phyloP scores from a whole-genome alignment of 192 early-diverging fungal genomes.

The Linnemannia hyalina region DNA sequence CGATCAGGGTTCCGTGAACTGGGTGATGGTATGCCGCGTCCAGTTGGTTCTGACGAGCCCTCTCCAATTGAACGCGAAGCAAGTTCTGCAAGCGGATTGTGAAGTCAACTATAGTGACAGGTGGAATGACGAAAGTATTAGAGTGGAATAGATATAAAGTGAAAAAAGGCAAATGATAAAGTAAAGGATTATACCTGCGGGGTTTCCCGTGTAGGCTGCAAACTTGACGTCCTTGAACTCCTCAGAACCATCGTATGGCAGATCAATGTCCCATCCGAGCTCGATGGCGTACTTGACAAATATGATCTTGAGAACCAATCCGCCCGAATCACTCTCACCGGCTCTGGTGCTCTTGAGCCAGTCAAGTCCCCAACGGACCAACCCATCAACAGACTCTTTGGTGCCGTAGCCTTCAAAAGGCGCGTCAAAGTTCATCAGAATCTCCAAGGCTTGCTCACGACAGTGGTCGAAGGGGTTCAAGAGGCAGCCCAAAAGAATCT shows the following conservation, averaged over 20 bases:
- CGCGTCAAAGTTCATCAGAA: conserved; percentile 77
- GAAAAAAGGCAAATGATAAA: not conserved
- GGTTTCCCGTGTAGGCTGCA: conserved; percentile 28
- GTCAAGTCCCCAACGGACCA: conserved; percentile 73
- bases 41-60: conserved; percentile 62
- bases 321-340: conserved; percentile 87
- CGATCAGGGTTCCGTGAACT: conserved; percentile 68
- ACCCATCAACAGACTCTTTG: conserved; percentile 58
- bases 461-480: conserved; percentile 84
- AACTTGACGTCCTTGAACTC: conserved; percentile 21
- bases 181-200: conserved; percentile 19
- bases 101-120: conserved; percentile 59
- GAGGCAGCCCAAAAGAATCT: conserved; percentile 72
- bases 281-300: conserved; percentile 82
- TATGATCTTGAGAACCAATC: conserved; percentile 81
- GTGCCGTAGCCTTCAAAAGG: conserved; percentile 70
- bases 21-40: conserved; percentile 66
- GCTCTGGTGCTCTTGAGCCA: conserved; percentile 77
- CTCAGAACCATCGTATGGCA: conserved; percentile 22
- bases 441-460: conserved; percentile 75
- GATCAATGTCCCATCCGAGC: conserved; percentile 57
- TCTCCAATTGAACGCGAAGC: conserved; percentile 62
- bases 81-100: conserved; percentile 64
- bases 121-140: not conserved
- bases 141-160: not conserved